phyloP scores from a whole-genome alignment of 1,284 basidiomycete species.

The Leccinum ponderosum region DNA sequence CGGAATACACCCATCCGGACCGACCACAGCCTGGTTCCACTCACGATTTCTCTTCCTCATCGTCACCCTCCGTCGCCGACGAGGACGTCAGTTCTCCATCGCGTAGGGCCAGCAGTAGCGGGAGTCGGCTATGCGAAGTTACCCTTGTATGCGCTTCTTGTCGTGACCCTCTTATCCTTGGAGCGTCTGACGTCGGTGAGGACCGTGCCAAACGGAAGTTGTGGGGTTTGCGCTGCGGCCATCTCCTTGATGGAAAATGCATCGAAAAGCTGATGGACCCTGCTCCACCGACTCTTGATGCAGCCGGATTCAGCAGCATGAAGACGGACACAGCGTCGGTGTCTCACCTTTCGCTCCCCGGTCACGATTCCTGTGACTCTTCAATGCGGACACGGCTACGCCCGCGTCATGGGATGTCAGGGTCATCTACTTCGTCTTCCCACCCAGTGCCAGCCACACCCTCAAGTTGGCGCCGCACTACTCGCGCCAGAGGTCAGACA shows the following conservation, averaged over 20 bases:
- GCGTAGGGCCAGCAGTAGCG: slow-evolving; percentile 20
- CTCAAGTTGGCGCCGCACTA: slow-evolving; percentile 8
- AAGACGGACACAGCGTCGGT: not conserved
- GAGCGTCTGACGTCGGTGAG: slow-evolving; percentile 36
- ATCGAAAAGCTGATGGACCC: slow-evolving; percentile 57
- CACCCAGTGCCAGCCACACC: slow-evolving; percentile 4
- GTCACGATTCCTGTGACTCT: slow-evolving; percentile 30
- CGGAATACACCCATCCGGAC: slow-evolving; percentile 62
- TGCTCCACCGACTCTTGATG: slow-evolving; percentile 10
- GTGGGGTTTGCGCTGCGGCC: slow-evolving; percentile 73
- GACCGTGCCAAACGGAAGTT: slow-evolving; percentile 45
- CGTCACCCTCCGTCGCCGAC: slow-evolving; percentile 26
- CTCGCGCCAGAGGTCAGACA: not conserved
- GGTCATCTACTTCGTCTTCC: slow-evolving; percentile 11
- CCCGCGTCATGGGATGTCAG: slow-evolving; percentile 34
- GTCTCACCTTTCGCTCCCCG: not conserved
- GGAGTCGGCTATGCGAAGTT: slow-evolving; percentile 22
- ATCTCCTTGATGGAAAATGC: slow-evolving; percentile 76
- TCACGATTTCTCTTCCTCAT: slow-evolving; percentile 53
- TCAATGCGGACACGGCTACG: slow-evolving; percentile 59
- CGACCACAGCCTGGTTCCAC: slow-evolving; percentile 58
- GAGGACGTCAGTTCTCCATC: slow-evolving; percentile 22
- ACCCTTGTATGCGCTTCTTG: slow-evolving; percentile 65
- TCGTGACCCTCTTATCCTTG: slow-evolving; percentile 52
- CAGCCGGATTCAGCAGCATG: slow-evolving; percentile 32